phyloP scores from a whole-genome alignment of 2,329 filamentous ascomycete genomes.

The Xylariaceae sp. region DNA sequence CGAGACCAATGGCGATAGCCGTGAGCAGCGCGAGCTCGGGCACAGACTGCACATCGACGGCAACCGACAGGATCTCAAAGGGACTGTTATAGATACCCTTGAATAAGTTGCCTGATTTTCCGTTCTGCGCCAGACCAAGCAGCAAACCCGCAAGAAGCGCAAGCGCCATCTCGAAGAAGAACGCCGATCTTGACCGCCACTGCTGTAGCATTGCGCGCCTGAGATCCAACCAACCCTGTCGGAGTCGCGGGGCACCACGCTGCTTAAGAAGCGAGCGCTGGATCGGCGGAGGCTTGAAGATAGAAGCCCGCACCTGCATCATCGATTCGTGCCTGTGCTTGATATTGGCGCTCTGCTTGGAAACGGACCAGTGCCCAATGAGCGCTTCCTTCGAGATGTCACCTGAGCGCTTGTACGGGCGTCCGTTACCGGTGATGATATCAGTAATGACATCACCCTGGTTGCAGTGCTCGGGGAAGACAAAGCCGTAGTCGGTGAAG shows the following conservation, averaged over 20 bases:
- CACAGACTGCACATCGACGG: constrained; percentile 47
- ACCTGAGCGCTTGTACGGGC: constrained; percentile 43
- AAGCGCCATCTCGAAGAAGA: constrained; percentile 53
- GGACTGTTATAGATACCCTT: constrained; percentile 47
- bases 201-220: constrained; percentile 53
- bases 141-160: constrained; percentile 49
- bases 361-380: constrained; percentile 45
- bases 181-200: constrained; percentile 46
- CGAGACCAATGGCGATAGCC: constrained; percentile 53
- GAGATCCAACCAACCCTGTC: constrained; percentile 52
- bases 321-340: constrained; percentile 24
- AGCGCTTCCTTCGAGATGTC: constrained; percentile 46
- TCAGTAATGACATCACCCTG: constrained; percentile 58
- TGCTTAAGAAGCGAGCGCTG: constrained; percentile 44
- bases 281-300: constrained; percentile 35
- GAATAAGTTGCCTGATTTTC: constrained; percentile 50
- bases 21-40: constrained; percentile 51
- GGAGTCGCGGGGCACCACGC: constrained; percentile 45
- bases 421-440: constrained; percentile 56
- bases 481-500: constrained; percentile 50
- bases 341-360: constrained; percentile 23
- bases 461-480: constrained; percentile 48
- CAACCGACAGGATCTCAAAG: constrained; percentile 48
- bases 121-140: constrained; percentile 50
- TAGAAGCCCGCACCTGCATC: constrained; percentile 31